These are phyloP conservation scores for Fusarium mundagurra DNA, from an alignment of 2,329 filamentous ascomycete species.

Conservation along the genomic window DNA sequence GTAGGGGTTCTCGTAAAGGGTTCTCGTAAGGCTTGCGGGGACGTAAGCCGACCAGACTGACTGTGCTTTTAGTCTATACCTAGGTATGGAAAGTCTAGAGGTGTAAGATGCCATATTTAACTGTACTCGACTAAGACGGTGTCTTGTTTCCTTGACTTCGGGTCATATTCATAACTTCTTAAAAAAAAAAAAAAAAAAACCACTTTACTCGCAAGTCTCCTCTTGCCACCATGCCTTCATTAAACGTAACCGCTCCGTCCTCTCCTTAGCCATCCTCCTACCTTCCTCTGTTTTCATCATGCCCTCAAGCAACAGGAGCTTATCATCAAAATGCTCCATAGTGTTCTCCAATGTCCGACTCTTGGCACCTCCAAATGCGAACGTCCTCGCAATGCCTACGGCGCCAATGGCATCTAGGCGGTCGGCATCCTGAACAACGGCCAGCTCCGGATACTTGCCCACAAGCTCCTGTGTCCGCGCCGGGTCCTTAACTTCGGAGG, in stretches of 20 bases:
- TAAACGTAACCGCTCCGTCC: slow-evolving; percentile 61
- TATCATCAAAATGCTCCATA: slow-evolving; percentile 80
- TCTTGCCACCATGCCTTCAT: slow-evolving; percentile 69
- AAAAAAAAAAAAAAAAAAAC: neutral
- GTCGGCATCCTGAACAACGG: slow-evolving; percentile 91
- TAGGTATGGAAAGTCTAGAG: neutral
- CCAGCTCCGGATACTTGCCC: slow-evolving; percentile 67
- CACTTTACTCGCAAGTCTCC: slow-evolving; percentile 50
- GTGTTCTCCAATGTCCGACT: slow-evolving; percentile 68
- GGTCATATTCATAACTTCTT: neutral
- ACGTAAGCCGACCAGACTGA: slow-evolving; percentile 1
- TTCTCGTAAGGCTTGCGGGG: slow-evolving; percentile 1
- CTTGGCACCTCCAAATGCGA: slow-evolving; percentile 73
- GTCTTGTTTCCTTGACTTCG: neutral
- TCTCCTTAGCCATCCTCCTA: slow-evolving; percentile 60
- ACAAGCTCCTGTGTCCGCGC: slow-evolving; percentile 69
- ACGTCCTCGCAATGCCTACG: slow-evolving; percentile 78
- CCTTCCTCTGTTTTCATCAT: slow-evolving; percentile 73
- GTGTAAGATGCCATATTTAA: neutral
- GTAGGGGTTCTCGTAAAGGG: neutral
- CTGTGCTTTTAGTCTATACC: slow-evolving; percentile 20
- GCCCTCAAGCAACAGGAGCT: slow-evolving; percentile 71
- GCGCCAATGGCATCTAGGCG: slow-evolving; percentile 90
- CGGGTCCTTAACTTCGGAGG: slow-evolving; percentile 75
- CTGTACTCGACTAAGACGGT: neutral